Percentiles rank a stretch among this genome's conserved stretches.
Evolutionary conservation across 352 stramenopile genomes (phyloP).

Genomic region (Phytophthora multivora): DNA sequence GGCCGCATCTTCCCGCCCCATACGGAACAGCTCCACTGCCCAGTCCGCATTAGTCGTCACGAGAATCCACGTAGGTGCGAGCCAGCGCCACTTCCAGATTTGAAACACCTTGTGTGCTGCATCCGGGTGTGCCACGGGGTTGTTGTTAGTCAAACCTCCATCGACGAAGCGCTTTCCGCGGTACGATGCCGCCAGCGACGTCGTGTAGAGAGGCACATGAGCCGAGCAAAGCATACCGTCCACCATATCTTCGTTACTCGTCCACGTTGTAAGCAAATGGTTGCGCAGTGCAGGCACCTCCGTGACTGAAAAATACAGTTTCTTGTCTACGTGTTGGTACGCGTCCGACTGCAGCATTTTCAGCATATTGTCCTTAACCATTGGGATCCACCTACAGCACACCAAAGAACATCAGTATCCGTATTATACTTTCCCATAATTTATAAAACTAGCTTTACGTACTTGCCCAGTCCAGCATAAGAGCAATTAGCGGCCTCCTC

Average conservation of each 20-base stretch:
- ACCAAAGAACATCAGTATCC: background rate
- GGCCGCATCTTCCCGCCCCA: slow-evolving; percentile 74
- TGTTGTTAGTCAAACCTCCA: slow-evolving; percentile 76
- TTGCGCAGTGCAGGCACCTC: slow-evolving; percentile 70
- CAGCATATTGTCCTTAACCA: slow-evolving; percentile 72
- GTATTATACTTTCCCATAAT: background rate
- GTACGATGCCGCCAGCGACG: slow-evolving; percentile 61
- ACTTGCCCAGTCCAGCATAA: slow-evolving; percentile 70
- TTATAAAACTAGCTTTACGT: slow-evolving; percentile 8
- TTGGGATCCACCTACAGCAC: slow-evolving; percentile 65
- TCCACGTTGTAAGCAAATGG: slow-evolving; percentile 71
- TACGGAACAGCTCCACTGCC: slow-evolving; percentile 75
- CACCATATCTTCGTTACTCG: slow-evolving; percentile 83
- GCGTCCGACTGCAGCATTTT: slow-evolving; percentile 63
- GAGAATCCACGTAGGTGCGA: slow-evolving; percentile 75
- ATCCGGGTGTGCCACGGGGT: slow-evolving; percentile 58
- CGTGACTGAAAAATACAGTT: slow-evolving; percentile 82
- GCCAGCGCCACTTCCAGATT: slow-evolving; percentile 86
- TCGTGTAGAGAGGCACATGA: slow-evolving; percentile 79
- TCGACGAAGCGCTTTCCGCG: slow-evolving; percentile 78
- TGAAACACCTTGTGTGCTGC: slow-evolving; percentile 78
- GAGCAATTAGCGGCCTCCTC: slow-evolving; percentile 59
- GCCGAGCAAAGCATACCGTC: slow-evolving; percentile 81
- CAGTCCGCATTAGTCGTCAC: slow-evolving; percentile 79
- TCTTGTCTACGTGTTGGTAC: slow-evolving; percentile 63